phyloP scores from a whole-genome alignment of 2,329 filamentous ascomycete genomes.

The Metarhizium brunneum region DNA sequence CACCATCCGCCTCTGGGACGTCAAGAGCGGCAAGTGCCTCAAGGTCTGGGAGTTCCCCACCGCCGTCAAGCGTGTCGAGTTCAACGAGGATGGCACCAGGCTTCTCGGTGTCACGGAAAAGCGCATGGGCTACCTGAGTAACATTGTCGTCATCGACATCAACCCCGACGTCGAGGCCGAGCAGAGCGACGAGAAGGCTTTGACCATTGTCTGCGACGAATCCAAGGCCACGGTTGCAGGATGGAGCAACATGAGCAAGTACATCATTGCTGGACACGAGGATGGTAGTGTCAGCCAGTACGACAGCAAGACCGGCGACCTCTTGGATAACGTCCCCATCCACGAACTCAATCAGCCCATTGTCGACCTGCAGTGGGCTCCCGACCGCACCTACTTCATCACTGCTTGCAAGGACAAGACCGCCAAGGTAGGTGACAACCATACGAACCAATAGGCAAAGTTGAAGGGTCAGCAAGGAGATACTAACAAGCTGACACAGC shows the following conservation, averaged over 20 bases:
- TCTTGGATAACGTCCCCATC: constrained; percentile 68
- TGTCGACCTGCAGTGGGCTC: constrained; percentile 89
- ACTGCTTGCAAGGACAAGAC: constrained; percentile 96
- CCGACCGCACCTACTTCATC: constrained; percentile 95
- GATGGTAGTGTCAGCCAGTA: constrained; percentile 88
- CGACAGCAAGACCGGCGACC: constrained; percentile 84
- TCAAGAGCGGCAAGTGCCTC: constrained; percentile 83
- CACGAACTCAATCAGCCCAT: constrained; percentile 80
- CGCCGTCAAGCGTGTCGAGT: constrained; percentile 95
- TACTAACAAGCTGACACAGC: constrained; percentile 30
- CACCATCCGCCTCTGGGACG: constrained; percentile 94
- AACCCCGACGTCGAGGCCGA: constrained; percentile 71
- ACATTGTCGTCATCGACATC: constrained; percentile 89
- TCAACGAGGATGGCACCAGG: constrained; percentile 85
- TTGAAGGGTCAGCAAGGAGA: neutral
- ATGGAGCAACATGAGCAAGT: constrained; percentile 89
- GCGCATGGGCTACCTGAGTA: constrained; percentile 92
- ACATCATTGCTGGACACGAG: constrained; percentile 96
- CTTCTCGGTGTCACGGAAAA: constrained; percentile 95
- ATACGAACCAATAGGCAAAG: neutral
- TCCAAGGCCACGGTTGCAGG: constrained; percentile 97
- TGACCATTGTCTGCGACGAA: constrained; percentile 88
- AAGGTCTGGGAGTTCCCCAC: constrained; percentile 98
- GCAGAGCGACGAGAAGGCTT: constrained; percentile 71
- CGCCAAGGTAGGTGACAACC: constrained; percentile 56